Conservation (phyloP, 1,139 yeast species). For the Blastobotrys indianensis region DNA sequence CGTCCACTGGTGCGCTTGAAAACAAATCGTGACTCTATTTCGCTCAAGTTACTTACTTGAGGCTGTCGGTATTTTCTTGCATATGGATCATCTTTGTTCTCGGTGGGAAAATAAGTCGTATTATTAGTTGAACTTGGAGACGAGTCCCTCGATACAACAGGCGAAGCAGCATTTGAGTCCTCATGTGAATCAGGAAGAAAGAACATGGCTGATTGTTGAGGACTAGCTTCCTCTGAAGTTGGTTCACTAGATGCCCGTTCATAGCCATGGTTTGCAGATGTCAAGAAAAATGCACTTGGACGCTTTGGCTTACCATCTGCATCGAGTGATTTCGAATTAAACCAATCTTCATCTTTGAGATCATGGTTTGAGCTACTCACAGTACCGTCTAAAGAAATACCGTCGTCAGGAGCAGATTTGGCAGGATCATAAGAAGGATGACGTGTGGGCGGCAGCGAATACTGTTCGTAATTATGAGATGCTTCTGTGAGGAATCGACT, state of each 20-base stretch:
- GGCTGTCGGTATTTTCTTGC: conserved; percentile 32
- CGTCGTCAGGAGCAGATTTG: conserved; percentile 5
- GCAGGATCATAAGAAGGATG: conserved; percentile 20
- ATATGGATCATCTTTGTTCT: conserved; percentile 32
- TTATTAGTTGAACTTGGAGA: conserved; percentile 20
- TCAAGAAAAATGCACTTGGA: conserved; percentile 15
- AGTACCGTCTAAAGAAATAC: neutral
- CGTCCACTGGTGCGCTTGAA: conserved; percentile 22
- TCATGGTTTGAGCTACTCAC: neutral
- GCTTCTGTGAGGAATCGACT: conserved; percentile 27
- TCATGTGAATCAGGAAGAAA: conserved; percentile 10
- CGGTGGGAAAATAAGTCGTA: conserved; percentile 23
- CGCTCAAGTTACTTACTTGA: conserved; percentile 26
- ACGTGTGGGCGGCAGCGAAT: conserved; percentile 31
- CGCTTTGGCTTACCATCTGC: conserved; percentile 5
- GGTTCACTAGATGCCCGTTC: conserved; percentile 4
- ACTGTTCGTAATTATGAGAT: conserved; percentile 30
- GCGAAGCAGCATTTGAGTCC: conserved; percentile 11
- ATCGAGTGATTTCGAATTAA: no score
- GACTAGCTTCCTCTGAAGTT: conserved; percentile 1
- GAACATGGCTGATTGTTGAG: conserved; percentile 10
- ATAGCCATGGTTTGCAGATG: conserved; percentile 10
- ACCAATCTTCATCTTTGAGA: no score
- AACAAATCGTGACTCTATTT: conserved; percentile 35
- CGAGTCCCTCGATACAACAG: conserved; percentile 19